Base-by-base conservation (phyloP, 768 basidiomycete species). In the Gymnopilus junonius region DNA sequence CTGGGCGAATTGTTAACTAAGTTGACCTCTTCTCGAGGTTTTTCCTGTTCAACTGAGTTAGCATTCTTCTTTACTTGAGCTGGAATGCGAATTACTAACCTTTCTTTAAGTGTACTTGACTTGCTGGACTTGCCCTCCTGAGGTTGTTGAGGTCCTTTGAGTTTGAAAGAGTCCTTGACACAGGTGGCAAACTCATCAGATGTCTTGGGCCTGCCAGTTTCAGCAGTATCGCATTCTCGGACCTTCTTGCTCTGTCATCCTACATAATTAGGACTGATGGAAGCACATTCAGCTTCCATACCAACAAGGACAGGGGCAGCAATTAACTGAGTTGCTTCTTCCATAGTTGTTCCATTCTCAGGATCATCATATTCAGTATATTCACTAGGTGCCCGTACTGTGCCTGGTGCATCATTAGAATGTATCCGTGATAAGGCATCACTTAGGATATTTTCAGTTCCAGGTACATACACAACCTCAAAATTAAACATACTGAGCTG, bases 391-490 rank as follows among this genome's bases (percentile, higher is more conserved):
- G 72, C 58, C 0, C 69, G 39, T 2, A 77, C 61, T 23, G 65
- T 71, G 0, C 70, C 73, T 15, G 65, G 64, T 32, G 45, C 42
- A 3, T 73, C 69, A 57, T 70, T 69, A 14, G 69, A 67, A 45
- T 73, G 77, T 23, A 34, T 60, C 3, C 75, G 67, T 0, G 80
- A 84, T 5, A 85, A 65, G 0, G 80, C 75, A 67, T 85, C 81
- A 0, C 78, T 74, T 0, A 79, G 62, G 0, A 73, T 66, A 61
- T 85, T 83, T 4, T 76, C 72, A 0, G 68, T 65, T 0, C 82
- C 83, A 0, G 75, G 70, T 1, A 76, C 69, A 57, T 77, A 77
- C 15, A 62, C 67, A 15, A 73, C 72, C 61, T 63, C 67, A 53
- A 70, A 84, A 40, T 83, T 74, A 59, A 80, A 85, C 17, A 76